These are phyloP conservation scores for Pisolithus sp. DNA, from an alignment of 768 basidiomycete species.

Conservation along the genomic window DNA sequence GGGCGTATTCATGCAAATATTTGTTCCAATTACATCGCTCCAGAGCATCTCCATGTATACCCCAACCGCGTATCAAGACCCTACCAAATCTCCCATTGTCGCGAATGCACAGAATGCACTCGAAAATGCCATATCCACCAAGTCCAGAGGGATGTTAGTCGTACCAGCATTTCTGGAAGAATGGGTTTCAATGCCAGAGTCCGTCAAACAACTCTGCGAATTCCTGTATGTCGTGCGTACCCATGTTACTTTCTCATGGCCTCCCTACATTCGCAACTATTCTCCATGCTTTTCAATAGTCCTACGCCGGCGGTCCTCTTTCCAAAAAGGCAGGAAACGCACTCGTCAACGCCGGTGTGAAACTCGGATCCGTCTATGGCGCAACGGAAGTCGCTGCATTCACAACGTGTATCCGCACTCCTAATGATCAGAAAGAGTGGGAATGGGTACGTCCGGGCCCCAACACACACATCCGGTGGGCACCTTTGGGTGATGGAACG, in stretches of 20 bases:
- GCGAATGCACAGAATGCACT: conserved; percentile 37
- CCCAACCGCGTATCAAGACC: conserved; percentile 18
- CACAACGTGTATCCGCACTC: conserved; percentile 6
- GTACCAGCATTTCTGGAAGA: conserved; percentile 36
- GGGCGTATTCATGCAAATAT: conserved; percentile 13
- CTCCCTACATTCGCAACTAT: neutral
- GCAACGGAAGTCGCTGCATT: conserved; percentile 24
- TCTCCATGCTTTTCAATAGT: conserved; percentile 15
- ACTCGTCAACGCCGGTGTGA: conserved; percentile 28
- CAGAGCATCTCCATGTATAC: conserved; percentile 19
- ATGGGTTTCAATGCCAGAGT: conserved; percentile 25
- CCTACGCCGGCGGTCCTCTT: conserved; percentile 35
- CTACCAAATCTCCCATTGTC: conserved; percentile 24
- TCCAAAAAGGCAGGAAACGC: conserved; percentile 30
- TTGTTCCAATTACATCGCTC: conserved; percentile 14
- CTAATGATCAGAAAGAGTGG: conserved; percentile 23
- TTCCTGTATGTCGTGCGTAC: conserved; percentile 25
- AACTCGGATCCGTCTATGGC: conserved; percentile 30
- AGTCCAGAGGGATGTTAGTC: conserved; percentile 26
- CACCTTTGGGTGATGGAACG: conserved; percentile 26
- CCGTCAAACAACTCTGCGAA: conserved; percentile 19
- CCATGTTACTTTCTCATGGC: neutral
- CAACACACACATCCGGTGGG: conserved; percentile 20
- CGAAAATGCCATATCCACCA: conserved; percentile 23
- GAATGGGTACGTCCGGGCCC: conserved; percentile 28